A percentile compares a stretch with the other conserved stretches of the same genome.
These are phyloP conservation scores for Diplodia corticola DNA, from an alignment of 2,329 filamentous ascomycete species.

Conservation along the genomic window DNA sequence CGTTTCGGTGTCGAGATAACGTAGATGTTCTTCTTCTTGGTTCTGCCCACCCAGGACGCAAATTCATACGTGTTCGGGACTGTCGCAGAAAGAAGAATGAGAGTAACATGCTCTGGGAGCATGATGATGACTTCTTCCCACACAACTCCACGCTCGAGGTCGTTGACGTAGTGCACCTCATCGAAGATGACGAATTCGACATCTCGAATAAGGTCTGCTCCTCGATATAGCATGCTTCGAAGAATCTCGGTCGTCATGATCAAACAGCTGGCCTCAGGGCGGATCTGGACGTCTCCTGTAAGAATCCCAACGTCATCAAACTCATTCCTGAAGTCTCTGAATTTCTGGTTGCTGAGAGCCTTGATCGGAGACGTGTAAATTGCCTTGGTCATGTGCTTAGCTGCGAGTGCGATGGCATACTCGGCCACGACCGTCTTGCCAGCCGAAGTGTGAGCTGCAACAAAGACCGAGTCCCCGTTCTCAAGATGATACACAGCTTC, in stretches of 20 bases:
- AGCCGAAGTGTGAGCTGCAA: constrained; percentile 94
- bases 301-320: constrained; percentile 97
- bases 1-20: constrained; percentile 97
- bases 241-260: constrained; percentile 99
- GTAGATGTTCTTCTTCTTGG: constrained; percentile 98
- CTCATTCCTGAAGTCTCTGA: constrained; percentile 83
- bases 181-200: constrained; percentile 99
- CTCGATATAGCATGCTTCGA: constrained; percentile 95
- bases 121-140: constrained; percentile 99
- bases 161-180: constrained; percentile 98
- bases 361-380: constrained; percentile 99
- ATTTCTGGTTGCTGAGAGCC: constrained; percentile 97
- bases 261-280: constrained; percentile 93
- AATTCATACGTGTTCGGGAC: constrained; percentile 98
- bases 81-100: constrained; percentile 92
- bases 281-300: constrained; percentile 97
- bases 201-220: constrained; percentile 91
- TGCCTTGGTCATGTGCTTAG: constrained; percentile 99
- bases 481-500: constrained; percentile 98
- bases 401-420: constrained; percentile 92
- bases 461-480: constrained; percentile 94
- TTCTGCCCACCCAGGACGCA: constrained; percentile 95
- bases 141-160: constrained; percentile 90
- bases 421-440: constrained; percentile 98
- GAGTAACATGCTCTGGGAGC: constrained; percentile 93